Evolutionary conservation across 177 flowering plant genomes (phyloP).

Genomic region (Vitis hybrid): DNA sequence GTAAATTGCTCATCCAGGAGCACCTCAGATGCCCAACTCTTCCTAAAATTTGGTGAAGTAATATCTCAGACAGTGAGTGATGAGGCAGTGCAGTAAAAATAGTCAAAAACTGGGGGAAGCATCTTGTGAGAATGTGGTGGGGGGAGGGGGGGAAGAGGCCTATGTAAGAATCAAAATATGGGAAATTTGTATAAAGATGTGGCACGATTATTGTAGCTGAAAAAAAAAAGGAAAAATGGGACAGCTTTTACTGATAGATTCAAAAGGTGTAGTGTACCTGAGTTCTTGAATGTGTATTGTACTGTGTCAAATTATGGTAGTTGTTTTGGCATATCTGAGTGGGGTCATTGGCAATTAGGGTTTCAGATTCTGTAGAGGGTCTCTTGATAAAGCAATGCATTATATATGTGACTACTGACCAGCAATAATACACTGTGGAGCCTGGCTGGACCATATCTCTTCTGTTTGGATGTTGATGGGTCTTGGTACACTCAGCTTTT

Average conservation of each 20-base stretch:
- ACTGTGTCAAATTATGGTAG: slow-evolving; percentile 5
- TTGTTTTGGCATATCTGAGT: slow-evolving; percentile 10
- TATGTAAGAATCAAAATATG: neutral
- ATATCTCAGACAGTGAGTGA: slow-evolving; percentile 70
- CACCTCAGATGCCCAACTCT: slow-evolving; percentile 92
- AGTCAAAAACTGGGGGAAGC: slow-evolving; percentile 1
- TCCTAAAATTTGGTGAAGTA: slow-evolving; percentile 89
- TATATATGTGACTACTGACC: slow-evolving; percentile 6
- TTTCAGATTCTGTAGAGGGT: neutral
- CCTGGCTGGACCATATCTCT: neutral
- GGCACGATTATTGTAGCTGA: slow-evolving; percentile 18
- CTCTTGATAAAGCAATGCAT: neutral
- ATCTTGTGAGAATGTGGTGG: too few species aligned
- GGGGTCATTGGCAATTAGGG: slow-evolving; percentile 6
- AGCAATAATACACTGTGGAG: slow-evolving; percentile 25
- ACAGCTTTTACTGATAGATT: neutral
- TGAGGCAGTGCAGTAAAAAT: neutral
- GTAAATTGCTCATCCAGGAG: slow-evolving; percentile 69
- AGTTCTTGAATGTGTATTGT: neutral
- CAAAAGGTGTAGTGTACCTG: neutral
- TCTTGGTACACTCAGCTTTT: neutral
- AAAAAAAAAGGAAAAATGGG: neutral
- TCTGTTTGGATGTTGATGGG: neutral
- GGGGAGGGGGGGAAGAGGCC: neutral
- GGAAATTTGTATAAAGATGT: slow-evolving; percentile 3